Evolutionary conservation across 352 stramenopile genomes (phyloP), one percentile per base, ranked within the genome.

Genomic region (Pythium phragmiticola): DNA sequence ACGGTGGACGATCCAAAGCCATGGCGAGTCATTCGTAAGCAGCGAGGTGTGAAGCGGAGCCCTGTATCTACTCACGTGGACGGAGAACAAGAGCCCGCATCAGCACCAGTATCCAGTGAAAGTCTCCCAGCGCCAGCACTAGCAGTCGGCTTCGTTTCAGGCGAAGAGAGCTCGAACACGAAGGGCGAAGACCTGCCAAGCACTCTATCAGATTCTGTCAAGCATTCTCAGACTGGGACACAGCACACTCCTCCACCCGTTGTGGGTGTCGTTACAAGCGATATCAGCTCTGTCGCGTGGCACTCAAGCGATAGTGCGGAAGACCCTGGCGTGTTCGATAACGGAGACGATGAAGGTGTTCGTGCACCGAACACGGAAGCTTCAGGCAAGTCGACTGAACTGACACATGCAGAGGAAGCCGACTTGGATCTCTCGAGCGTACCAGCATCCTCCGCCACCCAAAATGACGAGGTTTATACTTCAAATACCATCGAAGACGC

Each of bases 231-330:
- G 21, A 48, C 3, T 37, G 34, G 12, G 53, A 26, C 33, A 19
- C 37, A 17, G 14, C 53, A 59, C 17, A 23, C 23, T 11, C 17
- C 37, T 26, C n/a, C 34, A 12, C 21, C 53, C 11, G 53, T 23
- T 48, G 28, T 21, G 17, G 60, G 51, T 45, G 43, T 60, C 9
- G 42, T 61, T 19, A 42, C 50, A 33, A 42, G 16, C 3, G 34
- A 60, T 34, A 34, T 41, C 14, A 21, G 9, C 42, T 57, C 59
- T 16, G 59, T 60, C 11, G 17, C 49, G 5, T 60, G 49, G 59
- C 50, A 60, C 36, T 66, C 33, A 8, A 66, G 9, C 30, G 30
- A 42, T 57, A n/a, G 23, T 33, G 16, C 45, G 7, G 45, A 62
- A 49, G 46, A 54, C 36, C 5, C 42, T 53, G 54, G 8, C 13